These are phyloP conservation scores for Gossypium davidsonii DNA, from an alignment of 441 rosid species.

Conservation along the genomic window DNA sequence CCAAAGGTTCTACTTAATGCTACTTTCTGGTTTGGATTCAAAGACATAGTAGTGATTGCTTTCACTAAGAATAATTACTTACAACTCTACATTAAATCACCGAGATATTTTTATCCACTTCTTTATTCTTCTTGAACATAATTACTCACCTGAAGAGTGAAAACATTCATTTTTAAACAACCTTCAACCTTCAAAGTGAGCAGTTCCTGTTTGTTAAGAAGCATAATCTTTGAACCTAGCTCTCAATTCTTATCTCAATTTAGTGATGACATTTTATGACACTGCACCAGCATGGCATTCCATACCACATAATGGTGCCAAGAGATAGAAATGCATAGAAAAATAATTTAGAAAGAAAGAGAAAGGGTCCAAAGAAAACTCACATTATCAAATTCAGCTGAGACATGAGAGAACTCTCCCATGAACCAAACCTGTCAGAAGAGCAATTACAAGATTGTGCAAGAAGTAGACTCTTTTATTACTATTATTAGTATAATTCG, in stretches of 20 bases:
- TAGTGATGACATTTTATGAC: not conserved
- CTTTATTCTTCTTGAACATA: not conserved
- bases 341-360: not conserved
- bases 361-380: constrained; percentile 16
- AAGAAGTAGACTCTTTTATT: not conserved
- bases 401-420: constrained; percentile 61
- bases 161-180: constrained; percentile 5
- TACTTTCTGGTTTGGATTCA: not conserved
- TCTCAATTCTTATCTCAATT: not conserved
- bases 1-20: not conserved
- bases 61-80: not conserved
- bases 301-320: constrained; percentile 1
- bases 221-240: not conserved
- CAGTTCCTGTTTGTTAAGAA: not conserved
- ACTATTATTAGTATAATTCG: not conserved
- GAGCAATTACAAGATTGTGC: constrained; percentile 1
- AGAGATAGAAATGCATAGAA: not conserved
- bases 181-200: constrained; percentile 6
- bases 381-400: constrained; percentile 57
- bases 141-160: not conserved
- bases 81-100: not conserved
- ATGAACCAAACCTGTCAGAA: constrained; percentile 53
- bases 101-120: not conserved
- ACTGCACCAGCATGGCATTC: not conserved
- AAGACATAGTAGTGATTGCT: not conserved